phyloP scores from a whole-genome alignment of 1,139 yeast genomes.

The Nakaseomyces nivariensis region DNA sequence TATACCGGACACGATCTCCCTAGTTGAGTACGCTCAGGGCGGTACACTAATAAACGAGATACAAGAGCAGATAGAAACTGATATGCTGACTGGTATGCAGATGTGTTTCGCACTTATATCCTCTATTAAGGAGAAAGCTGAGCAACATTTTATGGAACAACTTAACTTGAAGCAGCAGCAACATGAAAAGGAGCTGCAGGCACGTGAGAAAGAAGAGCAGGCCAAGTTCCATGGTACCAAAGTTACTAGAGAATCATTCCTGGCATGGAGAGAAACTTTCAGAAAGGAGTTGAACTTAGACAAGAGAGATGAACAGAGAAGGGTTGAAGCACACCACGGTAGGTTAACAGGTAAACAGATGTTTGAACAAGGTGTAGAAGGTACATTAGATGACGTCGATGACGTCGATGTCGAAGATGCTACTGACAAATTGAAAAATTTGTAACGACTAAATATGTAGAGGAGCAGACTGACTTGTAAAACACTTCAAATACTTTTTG shows the following conservation, averaged over 20 bases:
- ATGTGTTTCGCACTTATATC: conserved; percentile 73
- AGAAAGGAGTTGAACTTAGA: conserved; percentile 45
- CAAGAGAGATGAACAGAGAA: conserved; percentile 46
- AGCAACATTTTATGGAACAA: conserved; percentile 48
- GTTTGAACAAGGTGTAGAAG: conserved; percentile 80
- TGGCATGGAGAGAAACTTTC: conserved; percentile 59
- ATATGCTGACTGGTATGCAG: conserved; percentile 65
- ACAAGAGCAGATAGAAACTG: conserved; percentile 59
- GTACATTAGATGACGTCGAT: conserved; percentile 44
- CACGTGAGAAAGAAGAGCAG: conserved; percentile 63
- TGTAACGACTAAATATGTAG: neutral
- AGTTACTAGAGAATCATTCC: conserved; percentile 64
- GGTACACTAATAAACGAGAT: conserved; percentile 33
- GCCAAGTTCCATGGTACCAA: conserved; percentile 65
- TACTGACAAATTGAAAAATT: conserved; percentile 3
- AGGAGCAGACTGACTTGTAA: no score
- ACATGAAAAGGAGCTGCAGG: conserved; percentile 48
- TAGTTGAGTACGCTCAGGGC: conserved; percentile 38
- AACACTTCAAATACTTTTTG: no score
- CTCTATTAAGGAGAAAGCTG: conserved; percentile 71
- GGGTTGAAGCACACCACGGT: conserved; percentile 54
- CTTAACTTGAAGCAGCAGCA: conserved; percentile 45
- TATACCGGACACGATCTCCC: conserved; percentile 47
- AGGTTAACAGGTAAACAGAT: conserved; percentile 80
- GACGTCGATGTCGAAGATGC: conserved; percentile 23